A percentile compares a stretch with the other conserved stretches of the same genome.
Evolutionary conservation across 306 rosid genomes (phyloP).

Genomic region (Trichosanthes truncata): DNA sequence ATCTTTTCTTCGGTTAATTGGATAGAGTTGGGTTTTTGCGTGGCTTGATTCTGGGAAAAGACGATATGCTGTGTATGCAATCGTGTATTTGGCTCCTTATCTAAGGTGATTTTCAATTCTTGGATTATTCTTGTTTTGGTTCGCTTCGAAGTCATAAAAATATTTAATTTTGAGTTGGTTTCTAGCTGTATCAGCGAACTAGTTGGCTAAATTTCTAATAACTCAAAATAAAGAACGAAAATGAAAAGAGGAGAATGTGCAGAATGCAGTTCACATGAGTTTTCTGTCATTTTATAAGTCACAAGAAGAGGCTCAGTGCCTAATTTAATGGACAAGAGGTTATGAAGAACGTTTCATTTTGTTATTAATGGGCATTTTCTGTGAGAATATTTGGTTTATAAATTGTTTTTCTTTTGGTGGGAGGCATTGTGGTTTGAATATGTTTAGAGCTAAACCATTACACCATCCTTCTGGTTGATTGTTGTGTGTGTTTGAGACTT

Average conservation of each 20-base stretch:
- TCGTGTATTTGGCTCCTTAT: conserved; percentile 78
- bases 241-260: background rate
- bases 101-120: conserved; percentile 40
- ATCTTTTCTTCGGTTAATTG: background rate
- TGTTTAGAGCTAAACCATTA: background rate
- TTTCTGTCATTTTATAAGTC: background rate
- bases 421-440: too few species aligned
- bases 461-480: background rate
- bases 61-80: conserved; percentile 67
- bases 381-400: background rate
- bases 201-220: background rate
- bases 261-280: background rate
- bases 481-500: background rate
- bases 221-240: background rate
- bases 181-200: background rate
- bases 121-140: background rate
- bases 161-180: background rate
- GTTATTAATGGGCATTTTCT: background rate
- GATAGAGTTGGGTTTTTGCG: conserved; percentile 88
- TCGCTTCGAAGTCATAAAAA: background rate
- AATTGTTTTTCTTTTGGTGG: background rate
- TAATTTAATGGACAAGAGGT: background rate
- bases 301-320: background rate
- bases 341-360: background rate
- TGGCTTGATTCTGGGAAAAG: conserved; percentile 74